Conservation (phyloP, 257 asterid species). For the Forsythia suspensa region DNA sequence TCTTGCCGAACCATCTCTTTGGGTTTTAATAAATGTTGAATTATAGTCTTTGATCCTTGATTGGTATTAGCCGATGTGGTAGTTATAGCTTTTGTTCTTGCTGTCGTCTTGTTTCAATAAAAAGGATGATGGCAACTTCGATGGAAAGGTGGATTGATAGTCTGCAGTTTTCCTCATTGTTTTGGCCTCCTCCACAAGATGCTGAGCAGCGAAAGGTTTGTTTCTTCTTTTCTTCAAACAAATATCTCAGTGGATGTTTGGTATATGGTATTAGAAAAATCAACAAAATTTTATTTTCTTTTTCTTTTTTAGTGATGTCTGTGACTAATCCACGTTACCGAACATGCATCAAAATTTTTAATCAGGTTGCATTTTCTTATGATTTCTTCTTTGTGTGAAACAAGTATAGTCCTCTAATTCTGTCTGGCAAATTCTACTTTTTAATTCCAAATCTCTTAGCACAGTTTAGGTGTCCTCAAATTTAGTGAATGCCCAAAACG, state of each 20-base stretch:
- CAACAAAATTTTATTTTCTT: not conserved
- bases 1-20: slow-evolving; percentile 28
- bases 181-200: slow-evolving; percentile 94
- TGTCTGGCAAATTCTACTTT: not conserved
- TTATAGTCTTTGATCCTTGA: slow-evolving; percentile 64
- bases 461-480: not conserved
- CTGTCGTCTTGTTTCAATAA: slow-evolving; percentile 38
- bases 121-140: slow-evolving; percentile 66
- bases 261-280: not conserved
- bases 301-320: not conserved
- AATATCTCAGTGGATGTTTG: not conserved
- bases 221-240: not conserved
- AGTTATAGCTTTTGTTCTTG: slow-evolving; percentile 37
- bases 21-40: slow-evolving; percentile 49
- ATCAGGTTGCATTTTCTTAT: not conserved
- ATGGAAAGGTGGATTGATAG: slow-evolving; percentile 88
- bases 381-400: not conserved
- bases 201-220: slow-evolving; percentile 81
- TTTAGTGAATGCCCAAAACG: not conserved
- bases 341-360: not conserved
- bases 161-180: slow-evolving; percentile 87
- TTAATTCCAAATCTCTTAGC: not conserved
- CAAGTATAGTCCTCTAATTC: not conserved
- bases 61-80: slow-evolving; percentile 48
- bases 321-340: not conserved